Evolutionary conservation across 768 basidiomycete genomes (phyloP), one percentile per base, ranked within the genome.

Genomic region (Xerocomellus chrysenteron): DNA sequence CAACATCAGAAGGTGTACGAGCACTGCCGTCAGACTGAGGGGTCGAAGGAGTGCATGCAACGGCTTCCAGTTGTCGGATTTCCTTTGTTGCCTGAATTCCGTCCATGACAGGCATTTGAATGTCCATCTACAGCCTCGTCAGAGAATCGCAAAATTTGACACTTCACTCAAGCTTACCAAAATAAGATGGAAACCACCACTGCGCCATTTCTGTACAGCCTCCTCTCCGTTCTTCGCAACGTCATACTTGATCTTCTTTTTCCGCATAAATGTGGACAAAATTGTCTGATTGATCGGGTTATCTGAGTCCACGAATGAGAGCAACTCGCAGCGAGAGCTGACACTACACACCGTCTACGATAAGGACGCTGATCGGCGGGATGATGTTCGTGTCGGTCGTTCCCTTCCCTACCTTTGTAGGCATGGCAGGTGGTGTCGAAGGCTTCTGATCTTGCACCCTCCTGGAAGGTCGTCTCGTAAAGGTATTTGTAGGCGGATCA

Each of bases 201-300:
- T 89, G 57, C 83, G 80, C 94, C 95, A 98, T 70, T 97, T 97
- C 65, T 93, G 82, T 16, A 99, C 93, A 0, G 97, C 97, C 73
- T 98, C 95, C 61, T 86, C 85, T 39, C 97, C 97, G 70, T 98
- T 93, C 65, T 89, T 93, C 11, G 97, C 97, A 49, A 94, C 82
- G 61, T 94, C 92, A 75, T 88, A 95, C 69, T 92, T 94, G 73
- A 98, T 96, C 73, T 88, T 90, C 77, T 94, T 97, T 76, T 89
- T 91, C 67, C 84, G 87, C 92, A 98, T 92, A 68, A 97, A 98
- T 36, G 92, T 95, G n/a, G 91, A 91, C 51, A 98, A 76, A 70
- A 98, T 97, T 28, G 91, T 96, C 68, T 95, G 96, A 68, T 99
- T 98, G 76, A 99, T 98, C 7, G 94, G 91, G 69, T 99, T 99